Base-by-base conservation (phyloP, 179 eudicot genomes). In the Beta lomatogona region DNA sequence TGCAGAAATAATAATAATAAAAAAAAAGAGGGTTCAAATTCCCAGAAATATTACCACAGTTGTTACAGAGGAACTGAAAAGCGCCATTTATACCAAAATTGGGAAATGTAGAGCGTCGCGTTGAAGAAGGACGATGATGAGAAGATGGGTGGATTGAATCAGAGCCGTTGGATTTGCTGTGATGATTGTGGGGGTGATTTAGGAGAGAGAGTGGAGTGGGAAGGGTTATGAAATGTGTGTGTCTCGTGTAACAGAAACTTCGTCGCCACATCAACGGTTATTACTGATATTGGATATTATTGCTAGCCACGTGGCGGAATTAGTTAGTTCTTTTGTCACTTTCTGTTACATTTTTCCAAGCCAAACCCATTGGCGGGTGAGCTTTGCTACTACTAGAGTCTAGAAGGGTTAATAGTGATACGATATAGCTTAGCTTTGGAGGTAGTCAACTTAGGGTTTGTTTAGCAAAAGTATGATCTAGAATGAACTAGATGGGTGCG, bases 191-290 rank as follows among this genome's bases (percentile, higher is more conserved):
- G n/a, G n/a, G n/a, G 28, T 8, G 57, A 10, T 48, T 25, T 25
- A 7, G 46, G 48, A 15, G 71, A 14, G 36, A 2, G 71, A 36
- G 41, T 36, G 41, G 41, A 3, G 41, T 36, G 66, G 18, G 75
- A n/a, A 44, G 76, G 61, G 44, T 53, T 53, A 73, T 14, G 22
- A 45, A 41, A 41, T 36, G 41, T 73, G 76, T 21, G 76, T 73
- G 61, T 52, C 11, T 44, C 48, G 77, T 31, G 77, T 41, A 63
- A 63, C 72, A n/a, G 77, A 73, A 73, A 46, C 59, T 79, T 71
- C 10, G 58, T 60, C 21, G 75, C 81, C 76, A 79, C 71, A 48
- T 80, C 28, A 25, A 28, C n/a, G 6, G 8, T n/a, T 48, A 28
- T 80, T 80, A 50, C 25, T 67, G 8, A 12, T 25, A 28, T 57